These are phyloP conservation scores for Dioscorea cayenensis DNA, from an alignment of 116 monocot genomes.

Conservation along the genomic window DNA sequence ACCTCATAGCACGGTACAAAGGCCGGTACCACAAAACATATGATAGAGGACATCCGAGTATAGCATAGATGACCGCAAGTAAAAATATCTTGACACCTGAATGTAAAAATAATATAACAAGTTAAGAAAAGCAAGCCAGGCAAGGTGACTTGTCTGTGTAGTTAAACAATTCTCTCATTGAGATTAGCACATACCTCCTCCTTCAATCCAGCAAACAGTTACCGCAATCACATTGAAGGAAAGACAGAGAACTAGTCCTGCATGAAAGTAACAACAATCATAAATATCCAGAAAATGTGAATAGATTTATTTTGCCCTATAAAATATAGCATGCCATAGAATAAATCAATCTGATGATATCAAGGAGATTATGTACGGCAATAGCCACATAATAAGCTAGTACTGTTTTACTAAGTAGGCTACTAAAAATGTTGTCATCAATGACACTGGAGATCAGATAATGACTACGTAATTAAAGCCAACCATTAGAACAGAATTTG, in stretches of 20 bases:
- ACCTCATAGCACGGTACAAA: constrained; percentile 92
- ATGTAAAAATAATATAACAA: constrained; percentile 5
- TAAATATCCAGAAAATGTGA: not conserved
- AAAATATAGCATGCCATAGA: not conserved
- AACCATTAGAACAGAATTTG: no score
- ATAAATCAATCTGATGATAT: not conserved
- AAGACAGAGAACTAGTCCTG: constrained; percentile 83
- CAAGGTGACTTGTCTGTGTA: not conserved
- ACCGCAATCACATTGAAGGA: constrained; percentile 53
- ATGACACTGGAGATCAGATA: no score
- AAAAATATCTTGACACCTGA: constrained; percentile 86
- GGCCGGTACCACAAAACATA: constrained; percentile 96
- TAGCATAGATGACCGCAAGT: constrained; percentile 87
- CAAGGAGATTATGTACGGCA: no score
- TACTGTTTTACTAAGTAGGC: no score
- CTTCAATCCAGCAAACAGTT: constrained; percentile 51
- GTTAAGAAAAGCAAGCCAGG: not conserved
- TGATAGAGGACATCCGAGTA: constrained; percentile 80
- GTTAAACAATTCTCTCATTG: not conserved
- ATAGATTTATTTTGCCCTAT: not conserved
- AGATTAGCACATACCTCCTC: constrained; percentile 36
- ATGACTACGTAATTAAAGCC: no score
- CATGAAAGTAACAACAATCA: not conserved
- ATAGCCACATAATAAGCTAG: no score
- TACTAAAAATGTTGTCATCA: no score